These are phyloP conservation scores for Gracilaria domingensis DNA, from an alignment of 23 red algal species.

Conservation along the genomic window DNA sequence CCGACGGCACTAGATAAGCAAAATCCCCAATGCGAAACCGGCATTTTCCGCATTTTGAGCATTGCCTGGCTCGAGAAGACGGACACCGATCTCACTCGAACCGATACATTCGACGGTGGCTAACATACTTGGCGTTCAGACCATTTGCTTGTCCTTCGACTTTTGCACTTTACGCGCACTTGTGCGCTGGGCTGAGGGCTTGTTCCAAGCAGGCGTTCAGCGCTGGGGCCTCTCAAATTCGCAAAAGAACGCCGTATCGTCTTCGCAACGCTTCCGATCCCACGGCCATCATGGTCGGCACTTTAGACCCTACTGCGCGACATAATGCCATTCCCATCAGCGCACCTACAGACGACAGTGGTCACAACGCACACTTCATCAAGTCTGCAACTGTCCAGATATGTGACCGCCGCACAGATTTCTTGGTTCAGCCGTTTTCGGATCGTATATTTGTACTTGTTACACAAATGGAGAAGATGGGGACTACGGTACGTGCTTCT, in stretches of 20 bases:
- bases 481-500: conserved; percentile 57
- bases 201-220: neutral
- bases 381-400: conserved; percentile 43
- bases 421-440: conserved; percentile 72
- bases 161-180: too few relatives aligned
- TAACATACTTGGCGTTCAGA: too few relatives aligned
- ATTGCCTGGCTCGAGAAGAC: too few relatives aligned
- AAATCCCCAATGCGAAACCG: too few relatives aligned
- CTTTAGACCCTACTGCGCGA: neutral
- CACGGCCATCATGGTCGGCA: conserved; percentile 39
- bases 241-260: neutral
- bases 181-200: too few relatives aligned
- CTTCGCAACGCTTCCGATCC: neutral
- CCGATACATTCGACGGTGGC: too few relatives aligned
- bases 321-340: conserved; percentile 30
- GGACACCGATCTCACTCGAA: too few relatives aligned
- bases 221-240: neutral
- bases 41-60: too few relatives aligned
- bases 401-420: conserved; percentile 34
- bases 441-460: conserved; percentile 75
- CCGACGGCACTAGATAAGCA: too few relatives aligned
- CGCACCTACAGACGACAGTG: conserved; percentile 35
- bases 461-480: conserved; percentile 69
- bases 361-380: conserved; percentile 60
- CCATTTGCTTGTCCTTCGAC: too few relatives aligned